Conservation (phyloP, 805 yeast species). For the Sugiyamaella americana region DNA sequence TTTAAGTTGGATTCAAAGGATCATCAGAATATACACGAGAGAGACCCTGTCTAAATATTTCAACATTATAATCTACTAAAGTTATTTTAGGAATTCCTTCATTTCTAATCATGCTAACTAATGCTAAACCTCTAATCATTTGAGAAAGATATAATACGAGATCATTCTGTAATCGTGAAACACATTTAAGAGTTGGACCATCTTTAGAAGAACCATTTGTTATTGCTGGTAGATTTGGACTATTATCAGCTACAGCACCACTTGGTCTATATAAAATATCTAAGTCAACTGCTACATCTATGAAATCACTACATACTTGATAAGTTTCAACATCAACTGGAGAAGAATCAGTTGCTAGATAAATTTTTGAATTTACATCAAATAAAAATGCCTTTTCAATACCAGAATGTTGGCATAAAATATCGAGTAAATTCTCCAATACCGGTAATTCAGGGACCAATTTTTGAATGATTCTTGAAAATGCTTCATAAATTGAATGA, state of each 20-base stretch:
- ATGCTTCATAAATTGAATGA: constrained; percentile 93
- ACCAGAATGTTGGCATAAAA: constrained; percentile 79
- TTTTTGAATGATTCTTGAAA: constrained; percentile 87
- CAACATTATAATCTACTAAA: constrained; percentile 83
- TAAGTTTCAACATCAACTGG: constrained; percentile 95
- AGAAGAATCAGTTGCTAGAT: constrained; percentile 91
- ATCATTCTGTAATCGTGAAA: constrained; percentile 76
- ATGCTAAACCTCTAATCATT: constrained; percentile 87
- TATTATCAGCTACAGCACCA: not conserved
- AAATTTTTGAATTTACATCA: constrained; percentile 87
- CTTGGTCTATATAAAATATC: constrained; percentile 38
- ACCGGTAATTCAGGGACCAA: constrained; percentile 83
- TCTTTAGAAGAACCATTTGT: constrained; percentile 1
- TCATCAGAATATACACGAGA: constrained; percentile 32
- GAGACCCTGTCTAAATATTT: constrained; percentile 67
- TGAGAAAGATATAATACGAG: constrained; percentile 77
- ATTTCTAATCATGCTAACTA: constrained; percentile 77
- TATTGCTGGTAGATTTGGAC: not conserved
- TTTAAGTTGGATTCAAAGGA: not conserved
- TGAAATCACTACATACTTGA: constrained; percentile 95
- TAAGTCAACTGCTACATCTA: constrained; percentile 86
- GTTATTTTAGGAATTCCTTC: constrained; percentile 52
- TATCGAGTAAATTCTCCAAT: constrained; percentile 81
- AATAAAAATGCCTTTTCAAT: constrained; percentile 91
- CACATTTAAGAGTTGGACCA: constrained; percentile 44